Evolutionary conservation across 2,329 filamentous ascomycete genomes (phyloP).

Genomic region (Colletotrichum navitas): DNA sequence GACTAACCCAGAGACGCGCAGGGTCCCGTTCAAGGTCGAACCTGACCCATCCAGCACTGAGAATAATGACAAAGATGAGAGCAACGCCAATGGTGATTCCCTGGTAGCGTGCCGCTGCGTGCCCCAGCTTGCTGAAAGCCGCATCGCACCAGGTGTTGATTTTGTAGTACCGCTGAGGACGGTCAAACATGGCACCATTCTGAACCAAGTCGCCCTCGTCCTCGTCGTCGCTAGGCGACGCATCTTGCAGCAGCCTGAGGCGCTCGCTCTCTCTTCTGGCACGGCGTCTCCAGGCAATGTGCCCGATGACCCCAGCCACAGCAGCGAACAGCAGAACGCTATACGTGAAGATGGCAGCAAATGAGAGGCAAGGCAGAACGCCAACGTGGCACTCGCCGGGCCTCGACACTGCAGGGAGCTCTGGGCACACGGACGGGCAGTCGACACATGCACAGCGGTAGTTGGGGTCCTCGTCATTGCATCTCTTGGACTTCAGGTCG

Average conservation of each 20-base stretch:
- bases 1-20: constrained; percentile 96
- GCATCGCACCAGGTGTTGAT: constrained; percentile 87
- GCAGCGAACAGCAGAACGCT: constrained; percentile 78
- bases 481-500: constrained; percentile 82
- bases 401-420: constrained; percentile 80
- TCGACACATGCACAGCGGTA: constrained; percentile 96
- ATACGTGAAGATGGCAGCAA: constrained; percentile 90
- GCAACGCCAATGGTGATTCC: constrained; percentile 83
- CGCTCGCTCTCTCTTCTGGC: constrained; percentile 82
- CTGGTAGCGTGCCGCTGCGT: constrained; percentile 85
- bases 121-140: constrained; percentile 84
- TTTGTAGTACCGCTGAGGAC: constrained; percentile 82
- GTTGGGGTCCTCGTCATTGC: constrained; percentile 87
- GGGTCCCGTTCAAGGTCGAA: constrained; percentile 94
- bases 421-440: constrained; percentile 87
- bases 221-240: constrained; percentile 88
- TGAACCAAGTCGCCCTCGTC: constrained; percentile 90
- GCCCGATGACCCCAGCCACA: constrained; percentile 75
- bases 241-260: constrained; percentile 87
- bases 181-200: constrained; percentile 81
- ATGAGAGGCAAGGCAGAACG: constrained; percentile 90
- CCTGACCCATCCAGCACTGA: constrained; percentile 89
- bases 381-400: constrained; percentile 84
- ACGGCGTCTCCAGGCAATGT: constrained; percentile 81
- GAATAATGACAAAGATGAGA: constrained; percentile 78